Evolutionary conservation across 208 protist genomes (phyloP), one percentile per base, ranked within the genome.

Genomic region (Wallacemonas sp.): DNA sequence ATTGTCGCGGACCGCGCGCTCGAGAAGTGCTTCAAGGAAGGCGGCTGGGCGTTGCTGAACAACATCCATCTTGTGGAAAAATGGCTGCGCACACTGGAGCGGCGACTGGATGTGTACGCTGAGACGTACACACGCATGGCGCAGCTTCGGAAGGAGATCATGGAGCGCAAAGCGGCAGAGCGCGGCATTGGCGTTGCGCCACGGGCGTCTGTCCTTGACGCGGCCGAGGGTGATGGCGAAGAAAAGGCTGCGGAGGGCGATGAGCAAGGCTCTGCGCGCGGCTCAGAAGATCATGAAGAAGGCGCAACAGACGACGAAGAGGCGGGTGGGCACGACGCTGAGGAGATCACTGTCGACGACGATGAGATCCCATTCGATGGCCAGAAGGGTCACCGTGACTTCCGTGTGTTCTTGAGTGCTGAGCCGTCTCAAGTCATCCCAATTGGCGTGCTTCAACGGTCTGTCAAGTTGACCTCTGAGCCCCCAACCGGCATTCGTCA

Each of bases 381-480:
- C 45, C 81, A 80, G 34, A 94, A 91, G 77, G 95, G 95, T 14
- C 94, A 99, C 80, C 75, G 74, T 11, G 86, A 98, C 30, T 99
- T 99, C 85, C 94, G 98, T 69, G 88, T 99, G 2, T 99, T 99
- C 78, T 81, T 99, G 1, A 97, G 97, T 49, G 97, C 97, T 1
- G 97, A 99, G 81, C 97, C 98, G 33, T 97, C 91, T 4, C 66
- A 78, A n/a, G 81, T 94, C 44, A 98, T 99, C 64, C 97, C 98
- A 17, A 97, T 98, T 63, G 98, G 96, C 75, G 90, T 99, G 41
- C 83, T 99, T 36, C 95, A 99, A 81, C 87, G 87, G 38, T 99
- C 90, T n/a, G 98, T 99, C 67, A 99, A 99, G 83, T 81, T 99
- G 56, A 99, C 98, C 15, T 99, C 98, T 66, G 98, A 99, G 85